phyloP scores from a whole-genome alignment of 1,284 basidiomycete species.

The Cutaneotrichosporon arboriforme region DNA sequence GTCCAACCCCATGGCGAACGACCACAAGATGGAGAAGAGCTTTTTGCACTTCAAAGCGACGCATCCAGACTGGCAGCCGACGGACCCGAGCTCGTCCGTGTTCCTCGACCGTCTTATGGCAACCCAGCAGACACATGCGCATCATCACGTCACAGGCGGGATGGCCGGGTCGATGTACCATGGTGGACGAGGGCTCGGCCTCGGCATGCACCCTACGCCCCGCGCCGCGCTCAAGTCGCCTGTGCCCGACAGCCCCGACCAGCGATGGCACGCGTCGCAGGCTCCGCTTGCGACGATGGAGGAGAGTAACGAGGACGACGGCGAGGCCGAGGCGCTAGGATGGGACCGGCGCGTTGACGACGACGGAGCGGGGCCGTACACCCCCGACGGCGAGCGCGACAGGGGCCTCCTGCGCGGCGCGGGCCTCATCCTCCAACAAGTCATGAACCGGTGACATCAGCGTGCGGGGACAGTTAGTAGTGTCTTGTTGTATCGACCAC shows the following conservation, averaged over 20 bases:
- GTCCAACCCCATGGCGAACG: constrained; percentile 49
- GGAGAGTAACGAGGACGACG: constrained; percentile 18
- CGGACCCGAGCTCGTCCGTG: constrained; percentile 75
- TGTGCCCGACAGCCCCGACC: neutral
- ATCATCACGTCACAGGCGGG: neutral
- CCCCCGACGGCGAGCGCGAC: constrained; percentile 18
- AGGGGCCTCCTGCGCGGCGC: constrained; percentile 35
- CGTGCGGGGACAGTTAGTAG: neutral
- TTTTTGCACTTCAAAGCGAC: constrained; percentile 94
- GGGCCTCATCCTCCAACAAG: constrained; percentile 43
- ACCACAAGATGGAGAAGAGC: constrained; percentile 97
- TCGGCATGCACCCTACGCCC: constrained; percentile 1
- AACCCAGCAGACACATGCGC: constrained; percentile 1
- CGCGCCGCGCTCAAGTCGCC: neutral
- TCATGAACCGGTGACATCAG: constrained; percentile 29
- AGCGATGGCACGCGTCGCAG: constrained; percentile 2
- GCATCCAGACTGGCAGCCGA: constrained; percentile 89
- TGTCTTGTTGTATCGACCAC: neutral
- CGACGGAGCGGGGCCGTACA: constrained; percentile 9
- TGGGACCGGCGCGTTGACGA: constrained; percentile 16
- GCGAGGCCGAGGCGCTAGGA: constrained; percentile 19
- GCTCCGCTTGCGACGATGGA: constrained; percentile 17
- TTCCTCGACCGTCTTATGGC: constrained; percentile 79
- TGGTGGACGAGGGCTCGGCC: constrained; percentile 11
- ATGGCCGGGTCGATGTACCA: constrained; percentile 15